Percentiles rank a stretch among this genome's conserved stretches.
These are phyloP conservation scores for Avena eriantha DNA, from an alignment of 176 grass and related monocot genomes.

Conservation along the genomic window DNA sequence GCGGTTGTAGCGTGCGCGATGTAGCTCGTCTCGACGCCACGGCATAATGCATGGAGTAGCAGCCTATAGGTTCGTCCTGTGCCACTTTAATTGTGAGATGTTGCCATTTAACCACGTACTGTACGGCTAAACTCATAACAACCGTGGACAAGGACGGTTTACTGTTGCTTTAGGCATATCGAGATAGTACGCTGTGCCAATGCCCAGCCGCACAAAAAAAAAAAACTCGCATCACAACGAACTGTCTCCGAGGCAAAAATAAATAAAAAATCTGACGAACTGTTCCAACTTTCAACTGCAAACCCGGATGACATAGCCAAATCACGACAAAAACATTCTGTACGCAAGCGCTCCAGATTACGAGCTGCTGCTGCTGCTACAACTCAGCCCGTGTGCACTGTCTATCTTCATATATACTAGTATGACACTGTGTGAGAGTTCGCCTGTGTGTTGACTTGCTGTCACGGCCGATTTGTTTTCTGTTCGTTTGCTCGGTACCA, in stretches of 20 bases:
- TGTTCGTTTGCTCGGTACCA: background rate
- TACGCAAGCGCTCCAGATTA: background rate
- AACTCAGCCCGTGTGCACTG: no score
- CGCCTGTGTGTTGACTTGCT: background rate
- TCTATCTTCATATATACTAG: background rate
- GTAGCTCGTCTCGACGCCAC: slow-evolving; percentile 11
- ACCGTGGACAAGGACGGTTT: no score
- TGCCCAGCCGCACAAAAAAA: background rate
- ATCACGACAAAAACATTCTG: background rate
- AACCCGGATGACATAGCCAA: background rate
- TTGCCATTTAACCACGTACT: background rate
- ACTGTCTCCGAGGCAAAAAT: background rate
- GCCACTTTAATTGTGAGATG: background rate
- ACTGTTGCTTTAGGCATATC: no score
- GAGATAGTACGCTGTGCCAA: no score
- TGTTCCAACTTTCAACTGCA: slow-evolving; percentile 11
- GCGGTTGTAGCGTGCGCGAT: background rate
- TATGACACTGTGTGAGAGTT: background rate
- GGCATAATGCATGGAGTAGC: background rate
- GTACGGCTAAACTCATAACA: no score
- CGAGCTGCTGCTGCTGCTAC: background rate
- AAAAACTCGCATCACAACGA: background rate
- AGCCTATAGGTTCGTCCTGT: background rate
- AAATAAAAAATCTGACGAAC: background rate
- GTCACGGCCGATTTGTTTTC: background rate